Percentiles rank a stretch among this genome's conserved stretches.
Evolutionary conservation across 768 basidiomycete species (phyloP).

Genomic region (Pleurotus giganteus): DNA sequence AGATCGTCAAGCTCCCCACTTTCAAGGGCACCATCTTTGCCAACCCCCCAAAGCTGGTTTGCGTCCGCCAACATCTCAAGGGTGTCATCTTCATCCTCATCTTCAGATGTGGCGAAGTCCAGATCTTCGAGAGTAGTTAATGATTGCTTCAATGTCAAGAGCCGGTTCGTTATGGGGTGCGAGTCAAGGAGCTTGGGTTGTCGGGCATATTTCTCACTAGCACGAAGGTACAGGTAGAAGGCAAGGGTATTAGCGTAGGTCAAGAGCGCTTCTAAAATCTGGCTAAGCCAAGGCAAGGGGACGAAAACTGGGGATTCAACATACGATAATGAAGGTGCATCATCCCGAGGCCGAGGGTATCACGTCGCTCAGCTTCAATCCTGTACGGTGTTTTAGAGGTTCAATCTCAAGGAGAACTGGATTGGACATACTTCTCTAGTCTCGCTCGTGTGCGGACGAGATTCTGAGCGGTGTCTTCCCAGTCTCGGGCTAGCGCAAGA

Average conservation of each 20-base stretch:
- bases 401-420: background rate
- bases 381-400: slow-evolving; percentile 30
- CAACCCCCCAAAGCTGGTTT: slow-evolving; percentile 42
- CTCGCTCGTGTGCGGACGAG: slow-evolving; percentile 52
- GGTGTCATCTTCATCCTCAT: slow-evolving; percentile 44
- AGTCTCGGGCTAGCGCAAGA: slow-evolving; percentile 78
- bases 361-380: slow-evolving; percentile 42
- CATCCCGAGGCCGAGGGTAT: slow-evolving; percentile 65
- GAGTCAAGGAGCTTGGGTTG: slow-evolving; percentile 60
- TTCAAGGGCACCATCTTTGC: slow-evolving; percentile 27
- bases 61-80: slow-evolving; percentile 38
- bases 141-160: slow-evolving; percentile 81
- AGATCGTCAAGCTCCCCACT: slow-evolving; percentile 53
- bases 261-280: slow-evolving; percentile 71
- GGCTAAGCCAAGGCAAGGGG: background rate
- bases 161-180: slow-evolving; percentile 72
- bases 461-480: slow-evolving; percentile 65
- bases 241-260: slow-evolving; percentile 90
- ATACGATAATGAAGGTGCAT: slow-evolving; percentile 86
- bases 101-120: slow-evolving; percentile 59
- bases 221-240: slow-evolving; percentile 88
- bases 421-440: slow-evolving; percentile 47
- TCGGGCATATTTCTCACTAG: slow-evolving; percentile 60
- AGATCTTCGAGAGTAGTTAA: slow-evolving; percentile 81
- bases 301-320: slow-evolving; percentile 28